A percentile compares a stretch with the other conserved stretches of the same genome.
Evolutionary conservation across 2,329 filamentous ascomycete species (phyloP).

Genomic region (Cladophialophora immunda): DNA sequence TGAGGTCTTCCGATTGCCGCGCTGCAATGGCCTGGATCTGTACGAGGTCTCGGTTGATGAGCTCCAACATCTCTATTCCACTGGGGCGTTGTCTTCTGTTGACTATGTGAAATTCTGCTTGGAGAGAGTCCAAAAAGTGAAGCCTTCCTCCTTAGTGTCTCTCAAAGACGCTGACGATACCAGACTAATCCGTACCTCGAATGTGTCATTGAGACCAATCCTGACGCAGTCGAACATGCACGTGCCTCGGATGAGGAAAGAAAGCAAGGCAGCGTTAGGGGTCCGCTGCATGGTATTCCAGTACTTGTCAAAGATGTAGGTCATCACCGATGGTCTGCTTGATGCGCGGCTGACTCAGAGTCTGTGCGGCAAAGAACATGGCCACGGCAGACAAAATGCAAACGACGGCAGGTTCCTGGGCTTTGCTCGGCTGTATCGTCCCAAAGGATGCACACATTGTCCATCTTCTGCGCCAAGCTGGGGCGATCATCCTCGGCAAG

Average conservation of each 20-base stretch:
- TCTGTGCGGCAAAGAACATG: slow-evolving; percentile 39
- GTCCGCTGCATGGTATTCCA: slow-evolving; percentile 48
- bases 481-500: slow-evolving; percentile 47
- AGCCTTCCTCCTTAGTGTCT: not conserved
- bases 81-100: slow-evolving; percentile 32
- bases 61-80: slow-evolving; percentile 36
- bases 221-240: slow-evolving; percentile 39
- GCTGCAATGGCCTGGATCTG: slow-evolving; percentile 34
- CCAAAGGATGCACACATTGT: slow-evolving; percentile 42
- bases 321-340: not conserved
- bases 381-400: slow-evolving; percentile 43
- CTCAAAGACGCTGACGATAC: not conserved
- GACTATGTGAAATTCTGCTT: slow-evolving; percentile 39
- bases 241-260: slow-evolving; percentile 42
- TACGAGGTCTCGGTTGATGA: slow-evolving; percentile 40
- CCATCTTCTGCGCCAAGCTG: slow-evolving; percentile 42
- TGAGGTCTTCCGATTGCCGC: slow-evolving; percentile 33
- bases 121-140: slow-evolving; percentile 38
- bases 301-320: slow-evolving; percentile 46
- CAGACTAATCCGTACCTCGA: slow-evolving; percentile 41
- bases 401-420: slow-evolving; percentile 43
- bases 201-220: slow-evolving; percentile 44
- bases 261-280: slow-evolving; percentile 39
- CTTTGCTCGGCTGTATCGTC: slow-evolving; percentile 39
- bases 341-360: slow-evolving; percentile 6